Conservation (phyloP, 805 yeast genomes). For the Teunomyces kruisii region DNA sequence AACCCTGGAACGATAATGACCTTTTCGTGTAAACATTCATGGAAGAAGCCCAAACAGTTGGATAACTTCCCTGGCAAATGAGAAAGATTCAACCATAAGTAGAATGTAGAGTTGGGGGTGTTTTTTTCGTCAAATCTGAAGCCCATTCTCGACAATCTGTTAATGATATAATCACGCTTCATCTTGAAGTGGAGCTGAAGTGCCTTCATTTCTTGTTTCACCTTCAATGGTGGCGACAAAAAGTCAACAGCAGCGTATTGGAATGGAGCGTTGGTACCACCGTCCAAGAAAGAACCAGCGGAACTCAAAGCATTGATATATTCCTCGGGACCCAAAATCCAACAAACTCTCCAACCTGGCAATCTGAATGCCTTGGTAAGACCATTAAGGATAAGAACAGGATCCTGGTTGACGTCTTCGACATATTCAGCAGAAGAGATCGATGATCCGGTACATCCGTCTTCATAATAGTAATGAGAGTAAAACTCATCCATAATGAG, state of each 20-base stretch:
- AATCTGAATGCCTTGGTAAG: constrained; percentile 60
- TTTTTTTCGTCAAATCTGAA: constrained; percentile 44
- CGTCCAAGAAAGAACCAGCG: constrained; percentile 61
- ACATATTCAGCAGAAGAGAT: constrained; percentile 51
- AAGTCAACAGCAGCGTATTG: constrained; percentile 59
- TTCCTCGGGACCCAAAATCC: constrained; percentile 64
- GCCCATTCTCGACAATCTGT: constrained; percentile 52
- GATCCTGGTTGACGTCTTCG: constrained; percentile 56
- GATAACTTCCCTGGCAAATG: constrained; percentile 56
- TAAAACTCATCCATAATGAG: constrained; percentile 66
- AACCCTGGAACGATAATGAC: constrained; percentile 64
- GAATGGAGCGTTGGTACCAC: constrained; percentile 62
- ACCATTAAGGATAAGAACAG: constrained; percentile 60
- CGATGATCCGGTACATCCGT: constrained; percentile 52
- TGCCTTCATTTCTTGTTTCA: constrained; percentile 54
- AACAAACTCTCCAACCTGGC: constrained; percentile 66
- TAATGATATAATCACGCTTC: constrained; percentile 56
- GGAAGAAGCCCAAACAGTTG: constrained; percentile 62
- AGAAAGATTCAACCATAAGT: constrained; percentile 56
- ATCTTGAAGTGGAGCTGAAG: constrained; percentile 55
- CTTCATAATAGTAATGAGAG: constrained; percentile 57
- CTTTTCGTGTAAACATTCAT: constrained; percentile 59
- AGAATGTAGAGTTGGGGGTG: constrained; percentile 58
- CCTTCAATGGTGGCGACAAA: constrained; percentile 48
- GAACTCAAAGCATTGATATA: constrained; percentile 54